These are phyloP conservation scores for Sherardia arvensis DNA, from an alignment of 257 asterid species.

Conservation along the genomic window DNA sequence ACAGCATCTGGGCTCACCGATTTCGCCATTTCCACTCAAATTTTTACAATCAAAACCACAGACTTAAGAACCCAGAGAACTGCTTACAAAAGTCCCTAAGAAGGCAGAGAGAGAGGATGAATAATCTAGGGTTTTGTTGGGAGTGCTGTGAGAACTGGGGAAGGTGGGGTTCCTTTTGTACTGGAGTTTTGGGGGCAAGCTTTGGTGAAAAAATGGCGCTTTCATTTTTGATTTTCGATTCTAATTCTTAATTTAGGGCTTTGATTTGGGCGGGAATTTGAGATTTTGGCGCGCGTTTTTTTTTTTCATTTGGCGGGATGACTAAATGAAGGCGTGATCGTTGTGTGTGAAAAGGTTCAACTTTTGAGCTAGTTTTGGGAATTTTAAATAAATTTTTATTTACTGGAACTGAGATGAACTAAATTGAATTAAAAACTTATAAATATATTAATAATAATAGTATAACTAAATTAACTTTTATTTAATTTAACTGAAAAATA, in stretches of 20 bases:
- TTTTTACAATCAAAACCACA: too few relatives aligned
- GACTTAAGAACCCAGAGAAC: background rate
- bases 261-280: conserved; percentile 2
- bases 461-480: too few relatives aligned
- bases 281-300: background rate
- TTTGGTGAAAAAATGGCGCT: background rate
- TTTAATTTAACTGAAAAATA: too few relatives aligned
- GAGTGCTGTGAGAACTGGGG: background rate
- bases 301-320: background rate
- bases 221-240: background rate
- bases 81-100: background rate
- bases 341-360: too few relatives aligned
- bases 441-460: too few relatives aligned
- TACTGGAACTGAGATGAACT: too few relatives aligned
- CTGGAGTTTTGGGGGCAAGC: background rate
- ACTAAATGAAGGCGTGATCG: too few relatives aligned
- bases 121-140: background rate
- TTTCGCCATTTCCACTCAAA: conserved; percentile 30
- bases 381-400: too few relatives aligned
- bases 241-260: background rate
- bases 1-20: conserved; percentile 59
- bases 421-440: too few relatives aligned
- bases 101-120: background rate
- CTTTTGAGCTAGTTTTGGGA: too few relatives aligned
- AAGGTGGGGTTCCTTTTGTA: background rate